These are phyloP conservation scores for Truncatella angustata DNA, from an alignment of 2,329 filamentous ascomycete genomes.

Conservation along the genomic window DNA sequence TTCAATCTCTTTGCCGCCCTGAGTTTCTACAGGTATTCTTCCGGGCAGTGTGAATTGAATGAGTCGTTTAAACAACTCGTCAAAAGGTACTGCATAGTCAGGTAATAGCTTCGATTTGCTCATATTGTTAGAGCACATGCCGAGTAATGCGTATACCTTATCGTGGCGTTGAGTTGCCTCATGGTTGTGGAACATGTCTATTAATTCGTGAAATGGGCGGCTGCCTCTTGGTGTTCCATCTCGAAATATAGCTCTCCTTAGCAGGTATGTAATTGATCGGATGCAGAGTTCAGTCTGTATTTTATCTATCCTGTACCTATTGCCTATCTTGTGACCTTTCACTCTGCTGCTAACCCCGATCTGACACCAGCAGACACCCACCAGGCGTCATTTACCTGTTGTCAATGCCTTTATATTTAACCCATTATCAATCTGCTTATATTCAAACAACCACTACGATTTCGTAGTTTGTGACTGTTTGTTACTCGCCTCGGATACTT, in stretches of 20 bases:
- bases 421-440: too few species aligned
- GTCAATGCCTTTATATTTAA: too few species aligned
- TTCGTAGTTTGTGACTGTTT: too few species aligned
- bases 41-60: not conserved
- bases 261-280: slow-evolving; percentile 11
- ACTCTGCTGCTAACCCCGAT: too few species aligned
- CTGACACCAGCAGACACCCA: too few species aligned
- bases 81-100: not conserved
- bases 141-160: slow-evolving; percentile 20
- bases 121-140: slow-evolving; percentile 6
- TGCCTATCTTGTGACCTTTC: too few species aligned
- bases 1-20: too few species aligned
- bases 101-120: not conserved
- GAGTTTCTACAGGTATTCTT: not conserved
- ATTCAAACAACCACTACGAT: too few species aligned
- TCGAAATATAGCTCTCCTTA: slow-evolving; percentile 9
- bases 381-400: too few species aligned
- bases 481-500: too few species aligned
- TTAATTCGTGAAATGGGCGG: slow-evolving; percentile 7
- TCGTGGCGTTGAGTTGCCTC: slow-evolving; percentile 17
- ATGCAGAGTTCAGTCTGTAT: too few species aligned
- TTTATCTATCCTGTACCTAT: too few species aligned
- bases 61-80: not conserved
- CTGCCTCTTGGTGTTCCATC: slow-evolving; percentile 10
- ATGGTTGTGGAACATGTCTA: slow-evolving; percentile 17